Evolutionary conservation across 2,329 filamentous ascomycete species (phyloP).

Genomic region (Westerdykella sp.): DNA sequence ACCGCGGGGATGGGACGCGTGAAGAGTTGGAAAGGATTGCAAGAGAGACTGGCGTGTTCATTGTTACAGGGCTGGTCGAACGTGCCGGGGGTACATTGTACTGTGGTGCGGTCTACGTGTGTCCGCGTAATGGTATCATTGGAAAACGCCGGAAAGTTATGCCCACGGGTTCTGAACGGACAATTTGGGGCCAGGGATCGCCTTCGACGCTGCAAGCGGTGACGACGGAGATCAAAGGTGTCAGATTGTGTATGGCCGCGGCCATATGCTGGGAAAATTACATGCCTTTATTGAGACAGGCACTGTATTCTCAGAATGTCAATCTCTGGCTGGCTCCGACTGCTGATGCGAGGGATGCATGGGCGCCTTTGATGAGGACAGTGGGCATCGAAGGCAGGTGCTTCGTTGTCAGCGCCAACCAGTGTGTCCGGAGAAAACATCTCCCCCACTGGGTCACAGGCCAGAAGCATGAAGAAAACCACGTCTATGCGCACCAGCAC

Average conservation of each 20-base stretch:
- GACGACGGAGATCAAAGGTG: conserved; percentile 69
- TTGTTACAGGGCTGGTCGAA: conserved; percentile 76
- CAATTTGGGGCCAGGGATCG: conserved; percentile 84
- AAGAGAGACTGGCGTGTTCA: conserved; percentile 69
- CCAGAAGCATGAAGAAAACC: conserved; percentile 4
- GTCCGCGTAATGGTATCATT: conserved; percentile 63
- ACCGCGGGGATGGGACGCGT: conserved; percentile 66
- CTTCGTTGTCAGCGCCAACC: conserved; percentile 81
- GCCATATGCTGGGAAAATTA: conserved; percentile 98
- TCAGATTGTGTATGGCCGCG: conserved; percentile 71
- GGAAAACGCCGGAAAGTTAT: conserved; percentile 91
- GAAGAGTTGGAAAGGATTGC: conserved; percentile 74
- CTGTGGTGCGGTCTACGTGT: conserved; percentile 76
- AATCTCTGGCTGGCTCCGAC: conserved; percentile 89
- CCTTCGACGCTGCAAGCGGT: conserved; percentile 73
- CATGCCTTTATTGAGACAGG: conserved; percentile 82
- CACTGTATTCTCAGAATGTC: conserved; percentile 82
- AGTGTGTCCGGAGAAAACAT: conserved; percentile 60
- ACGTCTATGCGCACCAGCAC: neutral
- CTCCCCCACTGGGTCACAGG: conserved; percentile 52
- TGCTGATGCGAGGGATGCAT: conserved; percentile 76
- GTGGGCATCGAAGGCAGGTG: conserved; percentile 75
- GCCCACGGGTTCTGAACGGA: conserved; percentile 77
- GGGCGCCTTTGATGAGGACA: conserved; percentile 76
- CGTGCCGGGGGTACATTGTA: conserved; percentile 75